Base-by-base conservation (phyloP, 164 flowering plant species). In the Akebia trifoliata region DNA sequence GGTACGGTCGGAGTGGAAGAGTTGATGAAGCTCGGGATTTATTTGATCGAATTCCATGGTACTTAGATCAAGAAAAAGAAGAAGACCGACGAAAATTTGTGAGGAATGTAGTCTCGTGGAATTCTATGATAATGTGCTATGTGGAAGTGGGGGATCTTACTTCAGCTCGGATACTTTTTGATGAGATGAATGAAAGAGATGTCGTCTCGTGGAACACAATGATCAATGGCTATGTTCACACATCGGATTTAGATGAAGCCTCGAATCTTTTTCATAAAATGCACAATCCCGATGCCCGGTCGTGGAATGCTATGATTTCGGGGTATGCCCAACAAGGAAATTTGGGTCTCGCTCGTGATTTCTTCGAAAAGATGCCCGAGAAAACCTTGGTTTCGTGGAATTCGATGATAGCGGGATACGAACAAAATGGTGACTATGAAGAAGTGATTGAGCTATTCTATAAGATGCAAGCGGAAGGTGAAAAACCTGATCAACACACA, bases 41-140 rank as follows among this genome's bases (percentile, higher is more conserved):
- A 25, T 34, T 59, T 35, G 43, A 57, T 57, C 61, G n/a, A 45
- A 57, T 57, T 34, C 61, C 61, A 31, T 57, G 6, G 3, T 6
- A 39, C 47, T 35, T 6, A 18, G 58, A 28, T 39, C 14, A 4
- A 25, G 34, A 34, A 24, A 24, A 40, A n/a, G 47, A n/a, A 25
- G 18, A 54, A 15, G 10, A 24, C 7, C 12, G 25, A 14, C n/a
- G n/a, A n/a, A n/a, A 25, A 12, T 48, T 47, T 34, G 22, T 26
- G 6, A 59, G 54, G 34, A 59, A 59, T 59, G 22, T 48, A 6
- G 35, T 59, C 12, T 36, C 62, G 6, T 59, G 62, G 62, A 44
- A 59, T 29, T 59, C 54, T 12, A 59, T 59, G 54, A 59, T 59
- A 7, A 59, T 48, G 62, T 59, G 54, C n/a, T 59, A 59, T 29